phyloP scores from a whole-genome alignment of 2,329 filamentous ascomycete genomes.

The Setomelanomma holmii region DNA sequence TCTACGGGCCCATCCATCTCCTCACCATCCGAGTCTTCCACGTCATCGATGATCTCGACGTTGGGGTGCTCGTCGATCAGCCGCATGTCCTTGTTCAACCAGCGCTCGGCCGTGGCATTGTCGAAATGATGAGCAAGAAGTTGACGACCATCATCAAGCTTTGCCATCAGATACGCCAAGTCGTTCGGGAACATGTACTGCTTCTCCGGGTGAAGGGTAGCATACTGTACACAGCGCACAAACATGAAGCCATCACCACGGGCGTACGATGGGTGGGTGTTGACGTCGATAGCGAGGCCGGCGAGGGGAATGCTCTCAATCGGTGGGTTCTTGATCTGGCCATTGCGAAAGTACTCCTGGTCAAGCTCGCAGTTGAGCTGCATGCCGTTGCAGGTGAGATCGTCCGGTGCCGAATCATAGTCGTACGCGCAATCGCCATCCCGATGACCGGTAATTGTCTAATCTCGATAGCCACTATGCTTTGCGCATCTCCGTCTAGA shows the following conservation, averaged over 20 bases:
- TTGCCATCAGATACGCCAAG: neutral
- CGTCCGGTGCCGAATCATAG: neutral
- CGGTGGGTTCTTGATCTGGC: neutral
- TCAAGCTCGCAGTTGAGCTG: neutral
- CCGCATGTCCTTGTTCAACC: neutral
- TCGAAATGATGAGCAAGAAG: neutral
- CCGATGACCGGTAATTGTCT: neutral
- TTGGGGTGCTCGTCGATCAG: neutral
- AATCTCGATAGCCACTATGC: neutral
- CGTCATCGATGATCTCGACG: neutral
- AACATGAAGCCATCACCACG: conserved; percentile 1
- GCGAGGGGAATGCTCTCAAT: neutral
- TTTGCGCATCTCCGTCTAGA: neutral
- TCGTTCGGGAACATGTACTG: neutral
- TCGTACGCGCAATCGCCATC: neutral
- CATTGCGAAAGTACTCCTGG: neutral
- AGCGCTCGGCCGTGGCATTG: neutral
- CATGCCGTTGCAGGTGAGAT: neutral
- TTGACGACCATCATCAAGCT: conserved; percentile 1
- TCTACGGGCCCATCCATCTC: neutral
- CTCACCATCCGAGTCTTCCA: neutral
- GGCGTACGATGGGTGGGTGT: neutral
- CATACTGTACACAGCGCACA: conserved; percentile 1
- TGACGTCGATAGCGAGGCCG: neutral
- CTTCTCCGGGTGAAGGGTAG: neutral